phyloP scores from a whole-genome alignment of 257 asterid species.

The Solanum appendiculatum region DNA sequence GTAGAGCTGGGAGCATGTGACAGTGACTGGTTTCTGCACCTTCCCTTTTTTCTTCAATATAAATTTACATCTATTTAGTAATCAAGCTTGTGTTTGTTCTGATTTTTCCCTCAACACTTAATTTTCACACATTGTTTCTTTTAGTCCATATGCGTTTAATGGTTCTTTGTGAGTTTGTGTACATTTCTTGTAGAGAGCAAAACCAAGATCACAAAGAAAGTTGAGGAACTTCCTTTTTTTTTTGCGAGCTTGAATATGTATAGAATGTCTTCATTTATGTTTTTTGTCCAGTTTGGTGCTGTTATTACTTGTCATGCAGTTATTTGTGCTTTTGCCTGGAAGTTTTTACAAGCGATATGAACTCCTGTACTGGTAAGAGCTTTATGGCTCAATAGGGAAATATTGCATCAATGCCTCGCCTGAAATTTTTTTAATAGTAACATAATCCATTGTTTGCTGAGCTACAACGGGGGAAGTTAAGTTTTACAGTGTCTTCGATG shows the following conservation, averaged over 20 bases:
- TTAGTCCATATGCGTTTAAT: conserved; percentile 6
- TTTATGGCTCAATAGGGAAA: neutral
- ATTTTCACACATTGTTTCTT: conserved; percentile 3
- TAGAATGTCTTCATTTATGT: neutral
- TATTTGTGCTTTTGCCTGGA: neutral
- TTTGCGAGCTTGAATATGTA: neutral
- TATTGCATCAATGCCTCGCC: neutral
- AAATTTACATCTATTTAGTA: neutral
- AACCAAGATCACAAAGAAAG: neutral
- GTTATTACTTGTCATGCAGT: neutral
- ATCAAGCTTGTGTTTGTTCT: neutral
- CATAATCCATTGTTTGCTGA: neutral
- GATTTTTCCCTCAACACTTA: neutral
- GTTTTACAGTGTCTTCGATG: neutral
- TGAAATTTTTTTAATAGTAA: neutral
- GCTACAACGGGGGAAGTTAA: neutral
- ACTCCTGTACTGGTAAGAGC: neutral
- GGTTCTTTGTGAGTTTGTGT: conserved; percentile 13
- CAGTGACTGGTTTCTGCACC: neutral
- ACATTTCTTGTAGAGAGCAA: conserved; percentile 18
- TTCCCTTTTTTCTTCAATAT: neutral
- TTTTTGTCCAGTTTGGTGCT: neutral
- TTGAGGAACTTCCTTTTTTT: neutral
- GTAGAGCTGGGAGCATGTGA: conserved; percentile 46
- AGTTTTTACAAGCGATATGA: neutral